Evolutionary conservation across 495 filamentous ascomycete species (phyloP), one percentile per base, ranked within the genome.

Genomic region (Xylaria castorea): DNA sequence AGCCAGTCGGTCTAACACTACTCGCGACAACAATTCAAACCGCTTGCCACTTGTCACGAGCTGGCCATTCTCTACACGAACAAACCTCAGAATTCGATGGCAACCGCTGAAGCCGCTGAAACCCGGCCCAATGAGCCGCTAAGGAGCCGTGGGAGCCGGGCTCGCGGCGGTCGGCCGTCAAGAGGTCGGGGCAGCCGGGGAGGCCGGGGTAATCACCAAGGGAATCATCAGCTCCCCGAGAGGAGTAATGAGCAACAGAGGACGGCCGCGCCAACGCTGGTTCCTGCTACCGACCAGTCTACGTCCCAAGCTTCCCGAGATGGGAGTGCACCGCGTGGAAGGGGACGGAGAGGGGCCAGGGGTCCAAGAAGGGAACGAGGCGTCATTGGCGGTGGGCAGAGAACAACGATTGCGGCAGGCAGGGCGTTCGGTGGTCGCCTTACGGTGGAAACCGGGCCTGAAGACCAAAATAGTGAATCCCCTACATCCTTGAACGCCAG

Each of bases 361-460:
- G 78, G 81, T 16, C 74, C 82, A 66, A 78, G 79, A 77, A 81
- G 85, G 50, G 80, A 77, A 55, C 69, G 76, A 22, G 65, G 50
- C 64, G 55, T 44, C 32, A 70, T 58, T 64, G 55, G 55, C 40
- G 69, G 80, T 70, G 71, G 64, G 38, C 77, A 77, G 46, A 79
- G 80, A 42, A 78, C 84, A 1, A 74, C 80, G 25, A 75, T 85
- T 70, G 84, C 79, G 64, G 82, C 85, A 34, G 82, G 83, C 36
- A 81, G 89, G 75, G 78, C 82, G 42, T 90, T 90, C 75, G 85
- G 87, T 20, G 86, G 86, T 32, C 87, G 85, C 57, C 83, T 89
- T 27, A 80, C 70, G 67, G 67, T 72, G 44, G 65, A 38, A 25
- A 38, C 36, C 20, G 46, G 50, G 67, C 84, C 82, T 27, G 78